Base-by-base conservation (phyloP, 106 monocot genomes). In the Allium fistulosum region DNA sequence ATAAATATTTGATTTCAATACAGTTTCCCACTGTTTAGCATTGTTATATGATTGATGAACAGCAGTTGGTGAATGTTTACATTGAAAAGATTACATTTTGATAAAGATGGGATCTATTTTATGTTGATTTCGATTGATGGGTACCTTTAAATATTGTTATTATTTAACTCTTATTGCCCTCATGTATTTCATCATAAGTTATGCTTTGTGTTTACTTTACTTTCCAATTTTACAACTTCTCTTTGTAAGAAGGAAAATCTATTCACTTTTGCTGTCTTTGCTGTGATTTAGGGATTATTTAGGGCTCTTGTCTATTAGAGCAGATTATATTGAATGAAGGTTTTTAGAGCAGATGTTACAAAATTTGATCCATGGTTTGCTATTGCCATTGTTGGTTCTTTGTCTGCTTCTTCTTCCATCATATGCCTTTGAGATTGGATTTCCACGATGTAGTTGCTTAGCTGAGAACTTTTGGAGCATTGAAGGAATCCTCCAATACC, bases 401-500 rank as follows among this genome's bases (percentile, higher is more conserved):
- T 74, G 59, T 28, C 46, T 74, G 1, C 49, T 70, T 47, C 55
- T 59, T 47, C 8, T 76, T 51, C 61, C 58, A 47, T 71, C 57
- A 18, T 58, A 68, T 16, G 77, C 80, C 68, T 48, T 67, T 9
- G 83, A 69, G 9, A 51, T 74, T 6, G 53, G 53, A 26, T 53
- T 47, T 9, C 63, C 77, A 3, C 78, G 59, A 17, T 85, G 85
- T 73, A 74, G 74, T 65, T 86, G 86, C 62, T 80, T 81, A 17
- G 75, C 67, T n/a, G 81, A 75, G 10, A 68, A 74, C 63, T 27
- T 77, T 26, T 82, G 79, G 80, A 82, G 68, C 28, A 16, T 67
- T 11, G 86, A 83, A 51, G 63, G 17, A 46, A 86, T 86, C 58
- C 73, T 78, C 47, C 78, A 71, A 12, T 83, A 81, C 70, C 90